Conservation (phyloP, 2,329 filamentous ascomycete genomes). For the Didymella arachidicola region DNA sequence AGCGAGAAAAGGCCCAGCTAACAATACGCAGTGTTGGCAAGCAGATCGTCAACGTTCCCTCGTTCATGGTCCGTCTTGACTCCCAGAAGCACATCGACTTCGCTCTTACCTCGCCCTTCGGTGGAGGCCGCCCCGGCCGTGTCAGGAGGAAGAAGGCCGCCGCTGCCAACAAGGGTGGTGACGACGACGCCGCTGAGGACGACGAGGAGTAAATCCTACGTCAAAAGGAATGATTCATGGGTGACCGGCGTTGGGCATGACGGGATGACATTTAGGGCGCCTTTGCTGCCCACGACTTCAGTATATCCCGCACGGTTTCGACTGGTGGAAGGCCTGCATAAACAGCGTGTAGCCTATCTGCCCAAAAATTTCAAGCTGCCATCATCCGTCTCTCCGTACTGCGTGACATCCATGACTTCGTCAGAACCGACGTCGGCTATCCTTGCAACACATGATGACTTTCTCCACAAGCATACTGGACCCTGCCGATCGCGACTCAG, state of each 20-base stretch:
- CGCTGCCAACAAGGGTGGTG: slow-evolving; percentile 86
- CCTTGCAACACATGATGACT: not conserved
- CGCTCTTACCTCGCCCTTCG: slow-evolving; percentile 94
- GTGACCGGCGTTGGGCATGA: slow-evolving; percentile 50
- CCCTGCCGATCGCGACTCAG: not conserved
- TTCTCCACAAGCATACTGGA: not conserved
- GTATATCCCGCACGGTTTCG: slow-evolving; percentile 43
- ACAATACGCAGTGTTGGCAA: slow-evolving; percentile 80
- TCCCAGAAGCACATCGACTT: slow-evolving; percentile 99
- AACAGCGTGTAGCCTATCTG: slow-evolving; percentile 39
- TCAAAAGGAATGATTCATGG: slow-evolving; percentile 44
- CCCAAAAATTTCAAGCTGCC: slow-evolving; percentile 47
- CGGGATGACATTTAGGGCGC: slow-evolving; percentile 44
- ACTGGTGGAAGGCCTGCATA: slow-evolving; percentile 40
- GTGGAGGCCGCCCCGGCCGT: slow-evolving; percentile 95
- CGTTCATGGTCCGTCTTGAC: slow-evolving; percentile 99
- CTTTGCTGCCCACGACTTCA: slow-evolving; percentile 39
- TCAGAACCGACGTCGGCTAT: not conserved
- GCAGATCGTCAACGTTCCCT: slow-evolving; percentile 99
- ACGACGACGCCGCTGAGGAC: slow-evolving; percentile 85
- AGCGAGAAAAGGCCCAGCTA: slow-evolving; percentile 19
- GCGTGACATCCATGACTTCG: slow-evolving; percentile 4
- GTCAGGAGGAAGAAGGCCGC: slow-evolving; percentile 99
- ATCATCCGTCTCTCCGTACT: slow-evolving; percentile 32
- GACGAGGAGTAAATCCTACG: slow-evolving; percentile 68